These are phyloP conservation scores for Persicaria maculosa DNA, from an alignment of 148 eudicot species.

Conservation along the genomic window DNA sequence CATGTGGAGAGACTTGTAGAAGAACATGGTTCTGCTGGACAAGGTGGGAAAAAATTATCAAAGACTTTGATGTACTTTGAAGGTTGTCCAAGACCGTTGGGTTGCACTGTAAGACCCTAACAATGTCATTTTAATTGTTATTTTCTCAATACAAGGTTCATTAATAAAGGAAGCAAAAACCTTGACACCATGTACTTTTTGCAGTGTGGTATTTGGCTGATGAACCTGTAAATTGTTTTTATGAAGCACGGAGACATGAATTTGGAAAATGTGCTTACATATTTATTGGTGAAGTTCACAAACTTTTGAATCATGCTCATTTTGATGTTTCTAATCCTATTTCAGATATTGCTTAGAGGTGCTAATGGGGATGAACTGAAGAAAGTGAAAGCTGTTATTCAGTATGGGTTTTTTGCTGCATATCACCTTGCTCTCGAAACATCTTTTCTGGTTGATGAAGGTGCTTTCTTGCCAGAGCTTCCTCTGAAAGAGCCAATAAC, in stretches of 20 bases:
- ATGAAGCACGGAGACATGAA: neutral
- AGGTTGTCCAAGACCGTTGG: conserved; percentile 96
- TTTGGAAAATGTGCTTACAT: neutral
- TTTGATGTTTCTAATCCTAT: neutral
- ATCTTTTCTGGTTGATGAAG: conserved; percentile 98
- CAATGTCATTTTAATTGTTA: too few relatives aligned
- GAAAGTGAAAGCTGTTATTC: conserved; percentile 92
- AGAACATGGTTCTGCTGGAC: conserved; percentile 83
- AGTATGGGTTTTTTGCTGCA: conserved; percentile 94
- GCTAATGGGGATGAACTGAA: conserved; percentile 85
- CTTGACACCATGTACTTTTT: neutral
- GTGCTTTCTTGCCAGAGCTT: conserved; percentile 81
- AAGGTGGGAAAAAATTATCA: conserved; percentile 60
- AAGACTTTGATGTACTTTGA: conserved; percentile 97
- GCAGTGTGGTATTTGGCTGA: neutral
- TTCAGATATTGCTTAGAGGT: conserved; percentile 92
- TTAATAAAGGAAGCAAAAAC: neutral
- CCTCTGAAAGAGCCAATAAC: conserved; percentile 60
- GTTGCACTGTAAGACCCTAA: conserved; percentile 74
- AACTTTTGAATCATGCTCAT: neutral
- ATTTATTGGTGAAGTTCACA: too few relatives aligned
- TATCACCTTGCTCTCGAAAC: conserved; percentile 96
- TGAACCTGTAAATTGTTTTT: neutral
- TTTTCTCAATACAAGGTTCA: too few relatives aligned
- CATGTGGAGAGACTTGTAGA: conserved; percentile 73